Evolutionary conservation across 2,329 filamentous ascomycete species (phyloP), one percentile per base, ranked within the genome.

Genomic region (Kalmusia sp.): DNA sequence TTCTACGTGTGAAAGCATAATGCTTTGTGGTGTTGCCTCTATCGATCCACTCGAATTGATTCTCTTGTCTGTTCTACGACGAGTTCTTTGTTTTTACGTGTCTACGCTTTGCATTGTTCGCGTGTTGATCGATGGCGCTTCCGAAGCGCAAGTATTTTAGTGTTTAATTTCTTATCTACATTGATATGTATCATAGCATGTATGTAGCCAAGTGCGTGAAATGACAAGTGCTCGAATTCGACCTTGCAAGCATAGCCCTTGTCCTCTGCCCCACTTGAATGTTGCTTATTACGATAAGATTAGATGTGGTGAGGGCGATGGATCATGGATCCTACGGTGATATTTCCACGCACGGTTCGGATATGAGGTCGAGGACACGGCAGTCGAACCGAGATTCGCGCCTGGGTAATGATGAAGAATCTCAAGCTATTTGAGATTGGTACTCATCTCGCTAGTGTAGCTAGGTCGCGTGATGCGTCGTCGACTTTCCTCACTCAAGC

Each of bases 131-230:
- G 17, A 34, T 24, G 52, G 35, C 37, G 52, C 59, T n/a, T n/a
- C n/a, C n/a, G n/a, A n/a, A n/a, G n/a, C n/a, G n/a, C n/a, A n/a
- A 55, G 51, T 58, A 47, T 60, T 58, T 44, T 63, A 63, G 56
- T 63, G 58, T 63, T 51, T 63, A 63, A 63, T 63, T 61, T 52
- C 45, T 50, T 52, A 21, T 15, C 19, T 25, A 34, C 44, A 47
- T 47, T 25, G n/a, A 6, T 34, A 12, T 50, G 38, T 43, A 37
- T 43, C 28, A 44, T 50, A 50, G 48, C 38, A 35, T 41, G 38
- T 35, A 50, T 43, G 44, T 47, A 47, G 44, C 44, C 27, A 7
- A 37, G 14, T 19, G 17, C 7, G n/a, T n/a, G n/a, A n/a, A 49
- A 49, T 49, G 37, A 12, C 35, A 49, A 49, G 46, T 33, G n/a